Evolutionary conservation across 169 alveolate genomes (phyloP).

Genomic region (Cystoisospora suis): DNA sequence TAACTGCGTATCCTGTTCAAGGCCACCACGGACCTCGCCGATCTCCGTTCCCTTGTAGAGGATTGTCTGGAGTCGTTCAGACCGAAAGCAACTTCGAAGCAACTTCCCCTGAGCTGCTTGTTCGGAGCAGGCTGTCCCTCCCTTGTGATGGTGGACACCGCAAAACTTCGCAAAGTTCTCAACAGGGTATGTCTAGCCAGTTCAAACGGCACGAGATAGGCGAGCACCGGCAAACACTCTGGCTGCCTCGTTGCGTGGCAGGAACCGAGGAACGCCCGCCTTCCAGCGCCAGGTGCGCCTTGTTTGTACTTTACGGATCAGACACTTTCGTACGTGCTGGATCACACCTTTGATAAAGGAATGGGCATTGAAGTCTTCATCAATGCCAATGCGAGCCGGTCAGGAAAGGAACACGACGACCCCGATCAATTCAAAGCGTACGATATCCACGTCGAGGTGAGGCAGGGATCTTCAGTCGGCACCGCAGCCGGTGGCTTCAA

Average conservation of each 20-base stretch:
- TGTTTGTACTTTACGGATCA: too few relatives aligned
- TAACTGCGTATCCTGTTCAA: too few relatives aligned
- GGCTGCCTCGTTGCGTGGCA: not conserved
- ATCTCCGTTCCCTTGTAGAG: conserved; percentile 31
- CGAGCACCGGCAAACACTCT: too few relatives aligned
- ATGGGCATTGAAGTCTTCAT: conserved; percentile 39
- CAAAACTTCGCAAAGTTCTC: conserved; percentile 9
- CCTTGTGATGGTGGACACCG: not conserved
- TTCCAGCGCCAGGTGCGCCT: too few relatives aligned
- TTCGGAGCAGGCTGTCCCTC: conserved; percentile 51
- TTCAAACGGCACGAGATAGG: not conserved
- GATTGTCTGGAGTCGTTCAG: conserved; percentile 31
- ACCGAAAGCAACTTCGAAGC: conserved; percentile 46
- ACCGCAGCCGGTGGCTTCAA: too few relatives aligned
- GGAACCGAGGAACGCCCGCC: too few relatives aligned
- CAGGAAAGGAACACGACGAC: not conserved
- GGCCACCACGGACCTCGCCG: conserved; percentile 6
- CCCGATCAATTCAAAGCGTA: not conserved
- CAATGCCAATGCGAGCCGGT: conserved; percentile 32
- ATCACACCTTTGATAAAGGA: conserved; percentile 46
- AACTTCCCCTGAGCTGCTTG: conserved; percentile 36
- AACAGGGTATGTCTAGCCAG: not conserved
- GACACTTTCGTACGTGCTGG: conserved; percentile 48
- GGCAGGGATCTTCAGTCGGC: not conserved
- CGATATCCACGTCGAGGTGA: conserved; percentile 48